Percentiles rank a stretch among this genome's conserved stretches.
phyloP scores from a whole-genome alignment of 2,329 filamentous ascomycete species.

The Paecilomyces formosus region DNA sequence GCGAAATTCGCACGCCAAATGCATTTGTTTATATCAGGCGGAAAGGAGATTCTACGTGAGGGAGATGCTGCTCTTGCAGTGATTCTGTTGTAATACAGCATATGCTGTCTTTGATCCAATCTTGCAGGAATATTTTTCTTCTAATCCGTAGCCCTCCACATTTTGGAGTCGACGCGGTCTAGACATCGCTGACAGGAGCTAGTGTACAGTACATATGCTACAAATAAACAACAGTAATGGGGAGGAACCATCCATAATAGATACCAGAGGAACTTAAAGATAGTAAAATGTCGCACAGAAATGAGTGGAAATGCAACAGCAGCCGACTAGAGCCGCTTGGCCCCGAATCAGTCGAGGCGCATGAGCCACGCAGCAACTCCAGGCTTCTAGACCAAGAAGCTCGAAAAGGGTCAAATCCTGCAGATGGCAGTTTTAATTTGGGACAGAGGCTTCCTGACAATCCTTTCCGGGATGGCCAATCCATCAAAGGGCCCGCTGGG shows the following conservation, averaged over 20 bases:
- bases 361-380: too few relatives aligned
- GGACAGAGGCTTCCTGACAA: too few relatives aligned
- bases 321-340: neutral
- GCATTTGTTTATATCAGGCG: neutral
- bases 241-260: neutral
- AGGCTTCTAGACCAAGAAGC: too few relatives aligned
- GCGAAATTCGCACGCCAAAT: neutral
- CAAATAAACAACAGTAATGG: neutral
- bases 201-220: neutral
- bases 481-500: too few relatives aligned
- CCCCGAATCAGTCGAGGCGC: neutral
- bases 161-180: neutral
- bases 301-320: neutral
- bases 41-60: neutral
- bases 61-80: neutral
- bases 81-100: neutral
- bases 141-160: neutral
- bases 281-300: neutral
- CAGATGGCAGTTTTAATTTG: too few relatives aligned
- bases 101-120: neutral
- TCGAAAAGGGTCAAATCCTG: too few relatives aligned
- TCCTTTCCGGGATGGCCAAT: too few relatives aligned
- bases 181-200: neutral
- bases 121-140: neutral
- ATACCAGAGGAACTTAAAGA: neutral